phyloP scores from a whole-genome alignment of 139 green algal genomes.

The Chlamydomonas eustigma region DNA sequence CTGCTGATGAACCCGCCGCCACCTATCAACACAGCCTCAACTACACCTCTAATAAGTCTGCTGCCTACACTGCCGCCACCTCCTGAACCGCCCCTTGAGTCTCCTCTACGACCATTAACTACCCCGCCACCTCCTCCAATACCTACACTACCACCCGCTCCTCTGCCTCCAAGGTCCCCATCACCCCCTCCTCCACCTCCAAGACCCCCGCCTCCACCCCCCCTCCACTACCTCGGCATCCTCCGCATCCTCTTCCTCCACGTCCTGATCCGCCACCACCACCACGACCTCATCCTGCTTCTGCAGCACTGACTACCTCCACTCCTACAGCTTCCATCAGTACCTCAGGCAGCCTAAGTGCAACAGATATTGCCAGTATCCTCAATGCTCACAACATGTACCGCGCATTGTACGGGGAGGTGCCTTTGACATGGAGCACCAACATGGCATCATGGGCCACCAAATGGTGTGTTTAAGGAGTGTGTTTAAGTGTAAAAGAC shows the following conservation, averaged over 20 bases:
- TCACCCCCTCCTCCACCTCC: background rate
- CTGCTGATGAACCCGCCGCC: no score
- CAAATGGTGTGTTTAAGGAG: background rate
- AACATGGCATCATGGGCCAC: background rate
- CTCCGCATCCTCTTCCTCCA: background rate
- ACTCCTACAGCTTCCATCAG: background rate
- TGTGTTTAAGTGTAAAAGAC: no score
- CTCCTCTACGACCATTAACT: no score
- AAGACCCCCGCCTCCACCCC: constrained; percentile 1
- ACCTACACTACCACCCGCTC: background rate
- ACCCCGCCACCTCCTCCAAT: no score
- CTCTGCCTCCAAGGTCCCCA: background rate
- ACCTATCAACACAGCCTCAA: no score
- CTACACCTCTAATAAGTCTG: no score
- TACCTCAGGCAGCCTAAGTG: background rate
- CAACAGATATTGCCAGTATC: background rate
- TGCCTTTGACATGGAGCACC: background rate
- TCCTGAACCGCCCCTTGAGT: no score
- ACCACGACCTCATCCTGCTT: background rate
- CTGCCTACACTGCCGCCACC: no score
- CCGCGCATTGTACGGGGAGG: background rate
- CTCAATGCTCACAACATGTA: background rate
- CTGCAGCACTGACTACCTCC: no score
- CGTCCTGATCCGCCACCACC: background rate
- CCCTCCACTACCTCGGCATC: background rate